Conservation (phyloP, 805 yeast genomes). For the Metschnikowia bowlesiae region DNA sequence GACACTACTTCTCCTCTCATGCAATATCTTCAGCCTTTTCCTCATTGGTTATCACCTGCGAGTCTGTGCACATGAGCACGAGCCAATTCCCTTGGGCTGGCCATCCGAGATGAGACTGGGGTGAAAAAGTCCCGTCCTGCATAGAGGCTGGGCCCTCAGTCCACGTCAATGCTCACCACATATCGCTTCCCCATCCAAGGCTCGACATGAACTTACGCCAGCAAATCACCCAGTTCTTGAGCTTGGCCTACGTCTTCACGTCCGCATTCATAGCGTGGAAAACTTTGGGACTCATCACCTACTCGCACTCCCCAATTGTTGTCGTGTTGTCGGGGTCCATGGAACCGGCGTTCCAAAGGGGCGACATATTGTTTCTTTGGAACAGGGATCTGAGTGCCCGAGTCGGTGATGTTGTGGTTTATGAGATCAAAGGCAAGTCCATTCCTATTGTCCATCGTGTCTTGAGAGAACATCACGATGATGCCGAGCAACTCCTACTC, state of each 20-base stretch:
- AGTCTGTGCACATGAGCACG: too few relatives aligned
- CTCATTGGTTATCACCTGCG: too few relatives aligned
- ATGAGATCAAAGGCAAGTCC: conserved; percentile 68
- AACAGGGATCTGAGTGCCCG: conserved; percentile 63
- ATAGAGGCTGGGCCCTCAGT: not conserved
- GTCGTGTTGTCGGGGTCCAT: conserved; percentile 97
- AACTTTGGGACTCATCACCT: conserved; percentile 65
- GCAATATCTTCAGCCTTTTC: too few relatives aligned
- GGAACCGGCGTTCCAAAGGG: conserved; percentile 99
- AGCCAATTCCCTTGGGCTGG: too few relatives aligned
- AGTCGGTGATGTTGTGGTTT: conserved; percentile 94
- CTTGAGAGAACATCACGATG: conserved; percentile 69
- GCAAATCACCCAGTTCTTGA: conserved; percentile 61
- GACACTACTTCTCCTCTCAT: too few relatives aligned
- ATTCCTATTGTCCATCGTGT: conserved; percentile 98
- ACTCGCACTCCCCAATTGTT: conserved; percentile 89
- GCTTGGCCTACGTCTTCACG: conserved; percentile 73
- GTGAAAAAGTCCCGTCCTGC: not conserved
- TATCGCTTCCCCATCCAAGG: not conserved
- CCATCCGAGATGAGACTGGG: too few relatives aligned
- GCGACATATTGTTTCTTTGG: conserved; percentile 90
- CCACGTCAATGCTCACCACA: conserved; percentile 1
- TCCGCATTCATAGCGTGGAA: conserved; percentile 94
- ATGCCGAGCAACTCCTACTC: conserved; percentile 61
- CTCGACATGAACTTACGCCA: conserved; percentile 52